phyloP scores from a whole-genome alignment of 2,329 filamentous ascomycete species.

The Colletotrichum somersetense region DNA sequence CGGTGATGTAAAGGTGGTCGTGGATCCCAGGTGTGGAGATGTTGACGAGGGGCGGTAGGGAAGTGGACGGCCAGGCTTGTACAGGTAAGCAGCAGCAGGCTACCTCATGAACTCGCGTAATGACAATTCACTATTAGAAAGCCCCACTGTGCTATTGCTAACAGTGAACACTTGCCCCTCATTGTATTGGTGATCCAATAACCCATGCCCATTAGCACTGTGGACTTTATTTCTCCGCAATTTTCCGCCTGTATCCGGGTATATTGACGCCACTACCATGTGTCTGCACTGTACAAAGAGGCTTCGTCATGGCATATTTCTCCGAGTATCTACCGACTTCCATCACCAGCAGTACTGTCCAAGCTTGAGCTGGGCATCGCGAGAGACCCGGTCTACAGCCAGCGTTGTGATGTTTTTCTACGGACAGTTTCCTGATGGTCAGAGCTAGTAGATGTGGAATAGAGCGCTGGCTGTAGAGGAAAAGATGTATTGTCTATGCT shows the following conservation, averaged over 20 bases:
- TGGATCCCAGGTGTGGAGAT: slow-evolving; percentile 28
- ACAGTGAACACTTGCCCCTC: slow-evolving; percentile 10
- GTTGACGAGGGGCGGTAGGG: slow-evolving; percentile 33
- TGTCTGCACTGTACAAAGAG: neutral
- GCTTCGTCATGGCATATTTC: slow-evolving; percentile 15
- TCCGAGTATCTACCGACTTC: slow-evolving; percentile 40
- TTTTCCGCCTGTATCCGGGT: neutral
- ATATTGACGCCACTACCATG: accelerated
- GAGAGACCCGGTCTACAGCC: neutral
- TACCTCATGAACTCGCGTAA: slow-evolving; percentile 23
- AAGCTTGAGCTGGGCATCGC: neutral
- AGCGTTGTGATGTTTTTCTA: neutral
- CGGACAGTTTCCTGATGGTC: neutral
- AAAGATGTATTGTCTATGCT: neutral
- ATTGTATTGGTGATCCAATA: slow-evolving; percentile 1
- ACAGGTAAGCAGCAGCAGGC: slow-evolving; percentile 10
- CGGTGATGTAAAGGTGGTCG: slow-evolving; percentile 39
- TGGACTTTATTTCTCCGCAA: neutral
- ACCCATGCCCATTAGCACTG: neutral
- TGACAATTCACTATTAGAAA: neutral
- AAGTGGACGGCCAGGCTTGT: slow-evolving; percentile 9
- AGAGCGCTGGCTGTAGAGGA: too few species aligned
- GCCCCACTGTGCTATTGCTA: slow-evolving; percentile 26
- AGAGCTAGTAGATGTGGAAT: too few species aligned
- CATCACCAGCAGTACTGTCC: neutral